Evolutionary conservation across 2,329 filamentous ascomycete genomes (phyloP).

Genomic region (Penicillium sp.): DNA sequence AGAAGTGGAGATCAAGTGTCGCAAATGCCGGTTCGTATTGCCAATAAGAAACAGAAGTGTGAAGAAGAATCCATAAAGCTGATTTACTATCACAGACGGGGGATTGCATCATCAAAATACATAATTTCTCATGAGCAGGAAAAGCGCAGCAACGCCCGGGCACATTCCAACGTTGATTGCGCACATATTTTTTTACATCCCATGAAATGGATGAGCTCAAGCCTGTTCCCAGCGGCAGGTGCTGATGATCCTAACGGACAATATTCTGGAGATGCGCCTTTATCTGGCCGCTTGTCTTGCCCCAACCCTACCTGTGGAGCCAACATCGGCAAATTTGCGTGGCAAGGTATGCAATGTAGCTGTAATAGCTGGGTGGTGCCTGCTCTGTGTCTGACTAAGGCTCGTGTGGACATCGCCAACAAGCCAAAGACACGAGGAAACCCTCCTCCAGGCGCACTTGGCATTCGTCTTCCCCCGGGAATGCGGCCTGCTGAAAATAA

Average conservation of each 20-base stretch:
- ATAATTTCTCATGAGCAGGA: conserved; percentile 61
- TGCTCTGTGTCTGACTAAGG: conserved; percentile 80
- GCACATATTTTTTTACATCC: conserved; percentile 90
- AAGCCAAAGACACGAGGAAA: conserved; percentile 23
- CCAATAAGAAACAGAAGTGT: neutral
- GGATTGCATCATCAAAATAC: conserved; percentile 66
- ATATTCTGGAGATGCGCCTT: conserved; percentile 64
- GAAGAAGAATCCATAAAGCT: neutral
- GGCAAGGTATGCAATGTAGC: conserved; percentile 92
- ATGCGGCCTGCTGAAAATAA: conserved; percentile 28
- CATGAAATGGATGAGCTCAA: conserved; percentile 88
- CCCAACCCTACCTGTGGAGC: conserved; percentile 75
- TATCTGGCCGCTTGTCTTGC: conserved; percentile 83
- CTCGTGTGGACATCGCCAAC: conserved; percentile 75
- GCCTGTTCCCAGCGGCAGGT: conserved; percentile 54
- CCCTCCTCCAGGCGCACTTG: conserved; percentile 26
- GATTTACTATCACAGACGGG: conserved; percentile 46
- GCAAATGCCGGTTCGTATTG: conserved; percentile 74
- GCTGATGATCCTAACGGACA: conserved; percentile 18
- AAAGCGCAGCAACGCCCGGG: conserved; percentile 22
- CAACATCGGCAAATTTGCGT: conserved; percentile 89
- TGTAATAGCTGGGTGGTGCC: conserved; percentile 90
- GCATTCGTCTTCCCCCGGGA: conserved; percentile 42
- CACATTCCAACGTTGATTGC: conserved; percentile 52
- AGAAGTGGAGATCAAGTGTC: conserved; percentile 71